Evolutionary conservation across 2,329 filamentous ascomycete genomes (phyloP).

Genomic region (Fusarium virguliforme): DNA sequence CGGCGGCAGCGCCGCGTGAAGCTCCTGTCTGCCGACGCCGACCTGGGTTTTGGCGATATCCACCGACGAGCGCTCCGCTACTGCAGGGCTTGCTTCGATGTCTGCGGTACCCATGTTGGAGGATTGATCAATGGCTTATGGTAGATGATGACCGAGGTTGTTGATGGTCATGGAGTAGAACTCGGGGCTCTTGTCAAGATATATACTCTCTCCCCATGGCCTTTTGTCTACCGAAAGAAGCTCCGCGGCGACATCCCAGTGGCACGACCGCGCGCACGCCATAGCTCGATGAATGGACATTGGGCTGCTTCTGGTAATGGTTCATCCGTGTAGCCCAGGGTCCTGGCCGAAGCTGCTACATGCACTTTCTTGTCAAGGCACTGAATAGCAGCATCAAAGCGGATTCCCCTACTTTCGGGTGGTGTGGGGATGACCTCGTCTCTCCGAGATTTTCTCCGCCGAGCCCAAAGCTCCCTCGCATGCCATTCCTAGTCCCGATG

Average conservation of each 20-base stretch:
- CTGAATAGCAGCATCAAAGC: neutral
- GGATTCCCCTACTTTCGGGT: constrained; percentile 23
- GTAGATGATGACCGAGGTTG: constrained; percentile 4
- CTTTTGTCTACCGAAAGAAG: constrained; percentile 40
- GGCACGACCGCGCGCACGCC: constrained; percentile 49
- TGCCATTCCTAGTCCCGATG: constrained; percentile 51
- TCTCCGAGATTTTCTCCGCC: constrained; percentile 55
- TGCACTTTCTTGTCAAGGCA: neutral
- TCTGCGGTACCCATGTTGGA: constrained; percentile 48
- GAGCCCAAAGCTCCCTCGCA: constrained; percentile 23
- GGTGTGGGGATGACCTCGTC: constrained; percentile 35
- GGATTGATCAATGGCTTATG: too few relatives aligned
- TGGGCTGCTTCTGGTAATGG: constrained; percentile 40
- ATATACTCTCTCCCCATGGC: constrained; percentile 42
- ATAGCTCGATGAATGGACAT: constrained; percentile 38
- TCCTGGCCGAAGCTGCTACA: constrained; percentile 17
- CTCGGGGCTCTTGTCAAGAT: constrained; percentile 40
- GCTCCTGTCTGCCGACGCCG: constrained; percentile 59
- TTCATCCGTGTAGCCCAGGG: constrained; percentile 9
- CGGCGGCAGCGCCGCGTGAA: constrained; percentile 53
- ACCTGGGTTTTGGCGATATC: constrained; percentile 49
- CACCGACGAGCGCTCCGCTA: constrained; percentile 46
- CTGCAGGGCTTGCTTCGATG: constrained; percentile 51
- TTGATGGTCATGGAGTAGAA: constrained; percentile 21
- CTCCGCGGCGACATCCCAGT: constrained; percentile 34